Percentiles rank a stretch among this genome's conserved stretches.
Evolutionary conservation across 1,139 yeast species (phyloP).

Genomic region (Pneumocystis wakefieldiae): DNA sequence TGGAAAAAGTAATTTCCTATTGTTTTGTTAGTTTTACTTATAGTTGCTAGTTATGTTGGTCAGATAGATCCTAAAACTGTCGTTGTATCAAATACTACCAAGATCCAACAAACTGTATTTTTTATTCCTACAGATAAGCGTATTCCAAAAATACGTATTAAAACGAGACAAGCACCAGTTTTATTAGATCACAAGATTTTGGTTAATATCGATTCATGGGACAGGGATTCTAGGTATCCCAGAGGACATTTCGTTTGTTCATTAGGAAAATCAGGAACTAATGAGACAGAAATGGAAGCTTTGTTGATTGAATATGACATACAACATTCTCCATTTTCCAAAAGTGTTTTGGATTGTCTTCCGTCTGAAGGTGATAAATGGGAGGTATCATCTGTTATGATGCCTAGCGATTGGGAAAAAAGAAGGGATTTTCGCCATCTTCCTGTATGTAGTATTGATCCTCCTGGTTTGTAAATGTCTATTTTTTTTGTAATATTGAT

Average conservation of each 20-base stretch:
- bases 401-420: conserved; percentile 44
- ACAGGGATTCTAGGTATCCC: conserved; percentile 67
- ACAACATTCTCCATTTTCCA: conserved; percentile 89
- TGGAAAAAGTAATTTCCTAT: conserved; percentile 54
- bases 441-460: conserved; percentile 89
- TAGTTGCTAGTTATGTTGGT: conserved; percentile 43
- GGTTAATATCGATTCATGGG: conserved; percentile 87
- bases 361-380: conserved; percentile 89
- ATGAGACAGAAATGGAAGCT: conserved; percentile 94
- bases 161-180: conserved; percentile 73
- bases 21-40: not conserved
- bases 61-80: conserved; percentile 76
- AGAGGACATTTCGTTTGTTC: conserved; percentile 88
- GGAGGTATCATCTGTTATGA: conserved; percentile 53
- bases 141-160: conserved; percentile 72
- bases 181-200: conserved; percentile 79
- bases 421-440: conserved; percentile 79
- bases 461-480: conserved; percentile 40
- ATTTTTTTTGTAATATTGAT: not conserved
- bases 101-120: conserved; percentile 60
- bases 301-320: conserved; percentile 86
- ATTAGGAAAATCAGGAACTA: conserved; percentile 79
- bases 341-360: conserved; percentile 77
- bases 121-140: conserved; percentile 80
- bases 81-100: conserved; percentile 15